Evolutionary conservation across 75 land plant genomes (phyloP).

Genomic region (Adiantum capillusveneris): DNA sequence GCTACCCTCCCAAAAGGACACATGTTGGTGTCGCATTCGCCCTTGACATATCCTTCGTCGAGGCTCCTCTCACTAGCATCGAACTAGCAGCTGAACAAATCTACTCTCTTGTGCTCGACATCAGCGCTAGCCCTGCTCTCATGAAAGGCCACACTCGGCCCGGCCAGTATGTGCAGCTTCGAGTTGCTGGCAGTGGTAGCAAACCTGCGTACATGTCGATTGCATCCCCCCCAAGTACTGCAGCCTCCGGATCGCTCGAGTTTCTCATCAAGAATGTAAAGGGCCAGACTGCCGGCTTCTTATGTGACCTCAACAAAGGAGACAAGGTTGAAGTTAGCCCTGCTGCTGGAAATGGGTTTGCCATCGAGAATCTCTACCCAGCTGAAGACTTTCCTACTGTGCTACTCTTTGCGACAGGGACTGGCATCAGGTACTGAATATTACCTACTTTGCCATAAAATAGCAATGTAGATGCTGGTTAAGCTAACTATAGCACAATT

Average conservation of each 20-base stretch:
- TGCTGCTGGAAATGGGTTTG: conserved; percentile 83
- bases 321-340: conserved; percentile 74
- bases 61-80: conserved; percentile 57
- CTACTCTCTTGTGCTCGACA: conserved; percentile 69
- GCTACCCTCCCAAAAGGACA: too few species aligned
- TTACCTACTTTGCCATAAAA: too few species aligned
- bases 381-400: conserved; percentile 49
- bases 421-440: conserved; percentile 74
- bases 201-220: conserved; percentile 69
- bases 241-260: conserved; percentile 39
- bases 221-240: conserved; percentile 46
- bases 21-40: too few species aligned
- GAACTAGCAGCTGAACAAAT: conserved; percentile 66
- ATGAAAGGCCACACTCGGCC: conserved; percentile 51
- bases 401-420: conserved; percentile 86
- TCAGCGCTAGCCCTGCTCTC: conserved; percentile 65
- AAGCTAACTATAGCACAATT: too few species aligned
- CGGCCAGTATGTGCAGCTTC: conserved; percentile 94
- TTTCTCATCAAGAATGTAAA: conserved; percentile 80
- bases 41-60: conserved; percentile 16
- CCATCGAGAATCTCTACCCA: conserved; percentile 45
- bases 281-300: conserved; percentile 65
- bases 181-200: conserved; percentile 17
- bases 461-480: too few species aligned
- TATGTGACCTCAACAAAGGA: conserved; percentile 69